A percentile compares a stretch with the other conserved stretches of the same genome.
Evolutionary conservation across 208 protist genomes (phyloP).

Genomic region (Crithidia fasciculata): DNA sequence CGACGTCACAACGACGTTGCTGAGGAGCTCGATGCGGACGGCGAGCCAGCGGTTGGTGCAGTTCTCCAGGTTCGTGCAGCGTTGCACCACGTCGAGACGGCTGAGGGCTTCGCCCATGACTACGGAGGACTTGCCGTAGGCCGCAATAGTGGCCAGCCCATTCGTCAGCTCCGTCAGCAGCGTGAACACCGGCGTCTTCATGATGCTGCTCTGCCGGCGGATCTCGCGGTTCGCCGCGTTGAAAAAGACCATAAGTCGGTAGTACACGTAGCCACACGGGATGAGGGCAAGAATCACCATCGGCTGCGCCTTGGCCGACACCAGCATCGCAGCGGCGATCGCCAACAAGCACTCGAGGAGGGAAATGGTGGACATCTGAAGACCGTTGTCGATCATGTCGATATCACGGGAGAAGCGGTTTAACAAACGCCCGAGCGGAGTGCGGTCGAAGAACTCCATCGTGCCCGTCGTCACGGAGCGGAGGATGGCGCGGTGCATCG

Average conservation of each 20-base stretch:
- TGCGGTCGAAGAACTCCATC: slow-evolving; percentile 95
- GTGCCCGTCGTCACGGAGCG: slow-evolving; percentile 52
- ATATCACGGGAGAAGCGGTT: slow-evolving; percentile 96
- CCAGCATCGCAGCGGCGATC: slow-evolving; percentile 44
- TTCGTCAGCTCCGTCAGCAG: slow-evolving; percentile 86
- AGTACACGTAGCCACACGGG: slow-evolving; percentile 66
- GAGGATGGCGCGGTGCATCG: slow-evolving; percentile 60
- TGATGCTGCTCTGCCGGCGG: too few relatives aligned
- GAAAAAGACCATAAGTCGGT: slow-evolving; percentile 63
- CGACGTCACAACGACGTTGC: slow-evolving; percentile 57
- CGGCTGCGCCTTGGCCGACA: slow-evolving; percentile 49
- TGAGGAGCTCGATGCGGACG: slow-evolving; percentile 86
- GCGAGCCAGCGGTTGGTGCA: slow-evolving; percentile 88
- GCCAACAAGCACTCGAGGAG: slow-evolving; percentile 43
- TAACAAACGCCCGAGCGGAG: slow-evolving; percentile 91
- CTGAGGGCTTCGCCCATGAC: too few relatives aligned
- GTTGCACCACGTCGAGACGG: slow-evolving; percentile 63
- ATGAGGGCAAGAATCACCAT: slow-evolving; percentile 53
- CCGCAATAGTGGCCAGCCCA: too few relatives aligned
- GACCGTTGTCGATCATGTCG: slow-evolving; percentile 74
- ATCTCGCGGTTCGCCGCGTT: slow-evolving; percentile 63
- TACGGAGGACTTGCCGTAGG: too few relatives aligned
- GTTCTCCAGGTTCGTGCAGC: slow-evolving; percentile 45
- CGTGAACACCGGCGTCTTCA: slow-evolving; percentile 85
- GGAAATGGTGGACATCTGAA: too few relatives aligned